Evolutionary conservation across 164 flowering plant genomes (phyloP).

Genomic region (Stephania japonica): DNA sequence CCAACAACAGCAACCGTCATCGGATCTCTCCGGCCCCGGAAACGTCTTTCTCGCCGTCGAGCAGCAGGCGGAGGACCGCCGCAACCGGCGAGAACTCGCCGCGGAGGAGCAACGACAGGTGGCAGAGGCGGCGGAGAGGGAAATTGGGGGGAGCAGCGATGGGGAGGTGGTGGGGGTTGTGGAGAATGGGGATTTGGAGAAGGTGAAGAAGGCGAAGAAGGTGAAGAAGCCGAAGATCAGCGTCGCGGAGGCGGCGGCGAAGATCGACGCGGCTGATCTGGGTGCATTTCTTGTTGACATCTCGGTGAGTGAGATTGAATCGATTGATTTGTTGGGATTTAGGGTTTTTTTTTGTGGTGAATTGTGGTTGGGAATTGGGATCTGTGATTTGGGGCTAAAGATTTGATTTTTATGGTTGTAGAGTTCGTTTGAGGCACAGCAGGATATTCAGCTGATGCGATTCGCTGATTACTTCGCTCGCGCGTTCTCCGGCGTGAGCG

Average conservation of each 20-base stretch:
- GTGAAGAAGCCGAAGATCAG: not conserved
- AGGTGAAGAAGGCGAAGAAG: not conserved
- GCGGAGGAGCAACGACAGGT: not conserved
- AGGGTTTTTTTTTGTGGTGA: not conserved
- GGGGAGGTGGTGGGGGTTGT: not conserved
- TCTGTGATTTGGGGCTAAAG: not conserved
- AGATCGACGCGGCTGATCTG: conserved; percentile 1
- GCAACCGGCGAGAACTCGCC: not conserved
- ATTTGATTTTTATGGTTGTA: conserved; percentile 10
- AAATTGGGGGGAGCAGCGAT: not conserved
- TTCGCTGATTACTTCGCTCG: conserved; percentile 80
- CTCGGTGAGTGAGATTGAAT: not conserved
- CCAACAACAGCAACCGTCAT: not conserved
- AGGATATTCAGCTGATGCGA: conserved; percentile 66
- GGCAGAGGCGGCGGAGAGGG: not conserved
- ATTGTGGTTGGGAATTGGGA: not conserved
- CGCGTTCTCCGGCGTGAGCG: conserved; percentile 45
- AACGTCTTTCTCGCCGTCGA: not conserved
- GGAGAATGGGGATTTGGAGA: not conserved
- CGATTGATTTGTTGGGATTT: not conserved
- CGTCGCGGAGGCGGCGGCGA: not conserved
- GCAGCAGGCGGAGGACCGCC: not conserved
- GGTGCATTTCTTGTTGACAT: not conserved
- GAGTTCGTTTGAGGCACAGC: conserved; percentile 55
- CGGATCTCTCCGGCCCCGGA: too few relatives aligned